A percentile compares a stretch with the other conserved stretches of the same genome.
These are phyloP conservation scores for Leptographium wingfieldii DNA, from an alignment of 2,329 filamentous ascomycete species.

Conservation along the genomic window DNA sequence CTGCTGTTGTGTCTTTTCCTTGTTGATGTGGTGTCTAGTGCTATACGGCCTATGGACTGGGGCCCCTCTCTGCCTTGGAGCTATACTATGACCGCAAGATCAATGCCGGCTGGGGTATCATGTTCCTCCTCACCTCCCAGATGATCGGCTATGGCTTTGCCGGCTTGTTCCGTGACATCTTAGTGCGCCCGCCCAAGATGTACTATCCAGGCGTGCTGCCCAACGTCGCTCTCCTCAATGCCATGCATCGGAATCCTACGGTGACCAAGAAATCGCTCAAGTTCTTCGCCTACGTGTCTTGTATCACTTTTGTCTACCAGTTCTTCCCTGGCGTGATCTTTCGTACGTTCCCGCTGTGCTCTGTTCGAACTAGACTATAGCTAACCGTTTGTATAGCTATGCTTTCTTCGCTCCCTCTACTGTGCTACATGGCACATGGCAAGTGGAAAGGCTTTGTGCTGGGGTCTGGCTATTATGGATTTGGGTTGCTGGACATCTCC, in stretches of 20 bases:
- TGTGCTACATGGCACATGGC: slow-evolving; percentile 20
- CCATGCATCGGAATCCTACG: slow-evolving; percentile 18
- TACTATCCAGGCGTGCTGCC: slow-evolving; percentile 19
- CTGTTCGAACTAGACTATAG: not conserved
- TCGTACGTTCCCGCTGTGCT: slow-evolving; percentile 13
- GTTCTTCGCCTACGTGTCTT: slow-evolving; percentile 17
- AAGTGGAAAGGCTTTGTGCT: slow-evolving; percentile 19
- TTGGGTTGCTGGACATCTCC: slow-evolving; percentile 26
- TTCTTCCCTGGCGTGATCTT: slow-evolving; percentile 21
- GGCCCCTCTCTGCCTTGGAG: slow-evolving; percentile 18
- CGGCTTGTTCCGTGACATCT: slow-evolving; percentile 17
- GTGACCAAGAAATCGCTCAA: slow-evolving; percentile 17
- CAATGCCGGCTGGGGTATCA: slow-evolving; percentile 17
- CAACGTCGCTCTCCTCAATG: slow-evolving; percentile 19
- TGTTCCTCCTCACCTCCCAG: slow-evolving; percentile 18
- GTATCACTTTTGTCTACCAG: slow-evolving; percentile 17
- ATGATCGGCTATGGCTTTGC: slow-evolving; percentile 20
- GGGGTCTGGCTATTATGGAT: slow-evolving; percentile 29
- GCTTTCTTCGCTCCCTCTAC: slow-evolving; percentile 13
- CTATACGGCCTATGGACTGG: slow-evolving; percentile 18
- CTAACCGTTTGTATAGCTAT: slow-evolving; percentile 3
- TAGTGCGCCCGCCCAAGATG: slow-evolving; percentile 19
- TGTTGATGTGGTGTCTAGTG: slow-evolving; percentile 8
- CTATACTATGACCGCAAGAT: slow-evolving; percentile 17
- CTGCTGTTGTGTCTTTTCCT: not conserved